Base-by-base conservation (phyloP, 2,329 filamentous ascomycete genomes). In the Aaosphaeria arxii region DNA sequence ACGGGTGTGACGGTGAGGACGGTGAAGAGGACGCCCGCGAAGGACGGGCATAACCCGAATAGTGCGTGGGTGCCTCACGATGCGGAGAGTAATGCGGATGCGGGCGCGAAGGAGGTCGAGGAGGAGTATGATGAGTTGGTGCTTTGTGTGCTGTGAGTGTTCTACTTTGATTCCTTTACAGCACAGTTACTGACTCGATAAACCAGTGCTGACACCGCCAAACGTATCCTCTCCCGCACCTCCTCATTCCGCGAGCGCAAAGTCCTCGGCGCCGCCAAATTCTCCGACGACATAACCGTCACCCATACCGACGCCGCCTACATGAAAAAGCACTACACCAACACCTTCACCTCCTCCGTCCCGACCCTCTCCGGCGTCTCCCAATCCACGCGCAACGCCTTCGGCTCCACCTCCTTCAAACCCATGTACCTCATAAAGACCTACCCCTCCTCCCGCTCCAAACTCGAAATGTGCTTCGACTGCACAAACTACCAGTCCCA, bases 401-500 rank as follows among this genome's bases (percentile, higher is more conserved):
- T 63, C 30, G 77, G 77, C 4, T 71, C 75, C 46, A 75, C 77
- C 43, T 73, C 71, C 17, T 86, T 82, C 72, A 74, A 77, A 43
- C 82, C 83, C 44, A 86, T 86, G 83, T 86, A 86, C 70, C 79
- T 80, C 59, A 86, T 82, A 55, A 81, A 84, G 47, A 78, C 76
- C 45, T 86, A 86, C 62, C 67, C 73, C 0, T 50, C 77, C 11
- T 78, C 85, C 55, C 74, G 75, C 1, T 78, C 72, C 2, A 80
- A 83, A 64, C 77, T 76, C 33, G 80, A 82, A 62, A 82, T 74
- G 77, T 85, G 80, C 48, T 90, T 89, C 68, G 85, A 90, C 66
- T 87, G 84, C 70, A 86, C 83, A 35, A 87, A 88, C 63, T 89
- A 89, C 68, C 86, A 90, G 63, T 78, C 84, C 40, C 86, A 89